Evolutionary conservation across 2,329 filamentous ascomycete genomes (phyloP).

Genomic region (Aspergillus calidoustus): DNA sequence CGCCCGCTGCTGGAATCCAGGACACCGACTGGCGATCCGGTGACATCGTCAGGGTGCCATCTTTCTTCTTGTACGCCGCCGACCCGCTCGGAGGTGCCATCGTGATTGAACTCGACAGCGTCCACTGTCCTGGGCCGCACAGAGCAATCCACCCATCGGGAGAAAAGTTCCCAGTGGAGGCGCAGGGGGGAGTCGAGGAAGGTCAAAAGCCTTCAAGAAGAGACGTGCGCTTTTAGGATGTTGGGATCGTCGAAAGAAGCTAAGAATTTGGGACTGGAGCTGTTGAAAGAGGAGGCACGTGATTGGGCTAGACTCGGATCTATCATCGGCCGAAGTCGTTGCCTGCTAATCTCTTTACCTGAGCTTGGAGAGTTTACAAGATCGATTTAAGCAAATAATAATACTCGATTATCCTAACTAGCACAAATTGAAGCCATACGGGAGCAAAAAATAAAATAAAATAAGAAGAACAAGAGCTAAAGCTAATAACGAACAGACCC

Average conservation of each 20-base stretch:
- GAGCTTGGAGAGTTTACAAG: not conserved
- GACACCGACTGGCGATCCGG: constrained; percentile 73
- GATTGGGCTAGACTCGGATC: constrained; percentile 8
- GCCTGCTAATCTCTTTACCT: not conserved
- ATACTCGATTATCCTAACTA: not conserved
- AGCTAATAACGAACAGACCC: constrained; percentile 13
- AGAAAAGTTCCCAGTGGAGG: constrained; percentile 28
- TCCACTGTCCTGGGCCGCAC: constrained; percentile 43
- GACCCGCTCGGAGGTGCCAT: constrained; percentile 63
- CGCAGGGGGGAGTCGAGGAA: constrained; percentile 23
- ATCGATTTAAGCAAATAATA: not conserved
- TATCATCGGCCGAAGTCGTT: not conserved
- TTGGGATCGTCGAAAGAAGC: constrained; percentile 16
- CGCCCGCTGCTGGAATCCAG: constrained; percentile 74
- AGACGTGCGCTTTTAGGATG: constrained; percentile 12
- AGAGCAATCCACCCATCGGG: constrained; percentile 42
- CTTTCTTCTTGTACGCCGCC: constrained; percentile 92
- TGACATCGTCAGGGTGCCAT: constrained; percentile 79
- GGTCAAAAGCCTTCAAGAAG: constrained; percentile 25
- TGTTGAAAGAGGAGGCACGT: constrained; percentile 13
- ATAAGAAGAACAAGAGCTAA: not conserved
- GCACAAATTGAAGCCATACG: not conserved
- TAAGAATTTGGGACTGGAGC: constrained; percentile 6
- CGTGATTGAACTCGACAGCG: constrained; percentile 41
- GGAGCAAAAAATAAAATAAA: constrained; percentile 10